Percentiles rank a stretch among this genome's conserved stretches.
phyloP scores from a whole-genome alignment of 306 rosid genomes.

The Pyrus betulifolia region DNA sequence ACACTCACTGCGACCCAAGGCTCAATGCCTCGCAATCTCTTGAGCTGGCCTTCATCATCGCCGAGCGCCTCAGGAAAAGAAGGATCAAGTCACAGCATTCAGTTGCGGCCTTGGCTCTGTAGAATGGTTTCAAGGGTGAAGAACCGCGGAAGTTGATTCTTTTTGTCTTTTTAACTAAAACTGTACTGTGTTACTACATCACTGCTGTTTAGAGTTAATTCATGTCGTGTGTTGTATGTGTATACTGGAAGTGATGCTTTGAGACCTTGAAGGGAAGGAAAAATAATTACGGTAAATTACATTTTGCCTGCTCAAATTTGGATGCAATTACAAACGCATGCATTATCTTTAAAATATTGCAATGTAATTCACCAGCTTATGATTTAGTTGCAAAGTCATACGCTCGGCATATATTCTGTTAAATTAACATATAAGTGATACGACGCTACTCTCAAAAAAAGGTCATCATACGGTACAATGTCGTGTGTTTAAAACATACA shows the following conservation, averaged over 20 bases:
- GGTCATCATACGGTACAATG: no score
- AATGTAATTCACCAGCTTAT: no score
- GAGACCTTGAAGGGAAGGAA: conserved; percentile 20
- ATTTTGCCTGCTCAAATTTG: no score
- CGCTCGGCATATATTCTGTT: no score
- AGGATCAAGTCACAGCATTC: conserved; percentile 70
- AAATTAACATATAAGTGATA: no score
- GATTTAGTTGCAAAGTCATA: no score
- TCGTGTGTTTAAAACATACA: no score
- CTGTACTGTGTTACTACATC: not conserved
- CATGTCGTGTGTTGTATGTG: conserved; percentile 34
- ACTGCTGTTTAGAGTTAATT: conserved; percentile 10
- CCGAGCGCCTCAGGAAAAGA: conserved; percentile 81
- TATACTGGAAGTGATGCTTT: conserved; percentile 39
- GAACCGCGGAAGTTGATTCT: conserved; percentile 6
- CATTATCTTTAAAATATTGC: no score
- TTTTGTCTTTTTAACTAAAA: not conserved
- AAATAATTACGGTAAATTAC: not conserved
- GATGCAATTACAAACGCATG: no score
- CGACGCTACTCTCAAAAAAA: no score
- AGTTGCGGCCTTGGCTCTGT: conserved; percentile 26
- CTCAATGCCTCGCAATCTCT: conserved; percentile 96
- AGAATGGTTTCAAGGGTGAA: conserved; percentile 25
- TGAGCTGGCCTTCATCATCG: conserved; percentile 93
- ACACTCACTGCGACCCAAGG: conserved; percentile 98